phyloP scores from a whole-genome alignment of 1,139 yeast species.

The Saccharomyces uvarum region DNA sequence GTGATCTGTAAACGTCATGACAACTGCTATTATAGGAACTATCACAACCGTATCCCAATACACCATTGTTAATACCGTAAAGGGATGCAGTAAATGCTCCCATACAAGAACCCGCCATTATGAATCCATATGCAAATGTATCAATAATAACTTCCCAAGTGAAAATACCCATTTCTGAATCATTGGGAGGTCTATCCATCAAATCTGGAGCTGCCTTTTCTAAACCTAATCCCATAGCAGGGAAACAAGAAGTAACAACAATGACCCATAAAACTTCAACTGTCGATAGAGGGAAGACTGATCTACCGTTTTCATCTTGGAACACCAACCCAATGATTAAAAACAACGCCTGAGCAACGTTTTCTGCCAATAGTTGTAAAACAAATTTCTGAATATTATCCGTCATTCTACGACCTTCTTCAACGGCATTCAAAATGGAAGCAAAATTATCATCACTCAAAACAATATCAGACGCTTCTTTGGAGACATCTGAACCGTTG shows the following conservation, averaged over 20 bases:
- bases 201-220: conserved; percentile 95
- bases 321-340: conserved; percentile 63
- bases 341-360: conserved; percentile 82
- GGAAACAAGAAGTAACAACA: conserved; percentile 97
- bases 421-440: conserved; percentile 85
- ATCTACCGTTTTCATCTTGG: conserved; percentile 72
- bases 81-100: conserved; percentile 58
- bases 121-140: conserved; percentile 65
- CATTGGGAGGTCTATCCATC: conserved; percentile 91
- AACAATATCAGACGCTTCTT: conserved; percentile 97
- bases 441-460: conserved; percentile 94
- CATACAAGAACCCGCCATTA: conserved; percentile 70
- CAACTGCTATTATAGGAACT: conserved; percentile 42
- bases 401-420: conserved; percentile 95
- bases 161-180: conserved; percentile 73
- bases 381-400: conserved; percentile 89
- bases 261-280: conserved; percentile 98
- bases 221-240: conserved; percentile 95
- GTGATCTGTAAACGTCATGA: conserved; percentile 61
- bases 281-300: conserved; percentile 74
- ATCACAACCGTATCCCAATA: conserved; percentile 64
- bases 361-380: conserved; percentile 88
- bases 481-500: conserved; percentile 96
- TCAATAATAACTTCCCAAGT: conserved; percentile 63
- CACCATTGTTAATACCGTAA: conserved; percentile 59